These are phyloP conservation scores for Aphanomyces astaci DNA, from an alignment of 352 stramenopile genomes.

Conservation along the genomic window DNA sequence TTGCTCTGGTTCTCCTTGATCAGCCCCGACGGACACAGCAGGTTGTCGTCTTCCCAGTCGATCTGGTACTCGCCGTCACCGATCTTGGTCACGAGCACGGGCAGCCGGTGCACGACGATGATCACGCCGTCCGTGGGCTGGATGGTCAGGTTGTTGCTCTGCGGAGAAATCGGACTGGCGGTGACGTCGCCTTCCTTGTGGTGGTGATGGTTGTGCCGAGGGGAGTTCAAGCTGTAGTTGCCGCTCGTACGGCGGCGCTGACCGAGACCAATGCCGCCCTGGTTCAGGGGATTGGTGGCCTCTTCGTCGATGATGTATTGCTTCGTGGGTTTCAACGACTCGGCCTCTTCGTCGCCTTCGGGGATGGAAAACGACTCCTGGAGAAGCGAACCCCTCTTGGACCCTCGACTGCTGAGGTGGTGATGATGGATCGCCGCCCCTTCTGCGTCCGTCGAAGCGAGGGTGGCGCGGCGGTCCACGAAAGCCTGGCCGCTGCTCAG, in stretches of 20 bases:
- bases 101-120: constrained; percentile 94
- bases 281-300: not conserved
- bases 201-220: not conserved
- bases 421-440: not conserved
- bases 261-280: constrained; percentile 13
- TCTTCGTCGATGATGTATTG: constrained; percentile 3
- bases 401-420: constrained; percentile 1
- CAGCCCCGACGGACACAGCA: constrained; percentile 73
- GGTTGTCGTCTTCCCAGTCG: constrained; percentile 83
- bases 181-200: not conserved
- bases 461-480: constrained; percentile 55
- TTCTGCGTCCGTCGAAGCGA: not conserved
- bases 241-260: constrained; percentile 17
- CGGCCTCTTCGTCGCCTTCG: constrained; percentile 26
- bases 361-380: constrained; percentile 24
- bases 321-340: constrained; percentile 15
- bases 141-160: constrained; percentile 86
- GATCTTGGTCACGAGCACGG: constrained; percentile 84
- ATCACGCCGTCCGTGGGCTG: constrained; percentile 92
- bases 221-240: not conserved
- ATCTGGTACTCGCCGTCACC: constrained; percentile 67
- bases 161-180: constrained; percentile 29
- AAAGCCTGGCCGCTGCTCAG: constrained; percentile 81
- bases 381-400: constrained; percentile 2
- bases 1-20: constrained; percentile 43